Evolutionary conservation across 352 stramenopile species (phyloP), one percentile per base, ranked within the genome.

Genomic region (Globisporangium cederbergense): DNA sequence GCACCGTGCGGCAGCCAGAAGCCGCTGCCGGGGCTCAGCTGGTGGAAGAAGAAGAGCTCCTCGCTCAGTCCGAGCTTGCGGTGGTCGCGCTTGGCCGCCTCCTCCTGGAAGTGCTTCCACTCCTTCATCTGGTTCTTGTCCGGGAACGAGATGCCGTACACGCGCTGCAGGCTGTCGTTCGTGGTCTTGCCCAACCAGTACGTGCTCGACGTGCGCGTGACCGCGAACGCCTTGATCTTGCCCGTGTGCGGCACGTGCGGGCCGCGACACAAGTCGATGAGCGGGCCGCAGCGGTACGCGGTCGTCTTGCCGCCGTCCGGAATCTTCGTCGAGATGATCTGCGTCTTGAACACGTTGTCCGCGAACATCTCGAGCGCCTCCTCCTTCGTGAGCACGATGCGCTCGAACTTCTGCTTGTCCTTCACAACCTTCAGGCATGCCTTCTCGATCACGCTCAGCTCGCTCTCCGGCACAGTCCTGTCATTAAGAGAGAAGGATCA

Each of bases 1-100:
- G 96, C 96, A 52, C 98, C 98, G 68, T 99, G 97, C 20, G 98
- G 97, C 34, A 99, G 72, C 79, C 98, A 99, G 76, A 99, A 99
- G 90, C 93, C 63, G 83, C 98, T 28, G 38, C 98, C 98, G 3
- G 98, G 96, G 52, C 90, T 98, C 50, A 99, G 82, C 58, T 91
- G 88, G 65, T 96, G 87, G 74, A 96, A 96, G 73, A 98, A 89
- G 76, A 99, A 98, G 5, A 99, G 90, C 56, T 99, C 88, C 79
- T 99, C 97, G 58, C 95, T 78, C 40, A 84, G 81, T 34, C 97
- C 97, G 60, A 99, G 80, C n/a, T 88, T n/a, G 11, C 97, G 91
- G 78, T 99, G 97, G 77, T 99, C 97, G 22, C 96, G 82, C 73
- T 98, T 98, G 72, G 97, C 98, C 13, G 96, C 96, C 68, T 99